Base-by-base conservation (phyloP, 495 filamentous ascomycete genomes). In the Rhypophila decipiens region DNA sequence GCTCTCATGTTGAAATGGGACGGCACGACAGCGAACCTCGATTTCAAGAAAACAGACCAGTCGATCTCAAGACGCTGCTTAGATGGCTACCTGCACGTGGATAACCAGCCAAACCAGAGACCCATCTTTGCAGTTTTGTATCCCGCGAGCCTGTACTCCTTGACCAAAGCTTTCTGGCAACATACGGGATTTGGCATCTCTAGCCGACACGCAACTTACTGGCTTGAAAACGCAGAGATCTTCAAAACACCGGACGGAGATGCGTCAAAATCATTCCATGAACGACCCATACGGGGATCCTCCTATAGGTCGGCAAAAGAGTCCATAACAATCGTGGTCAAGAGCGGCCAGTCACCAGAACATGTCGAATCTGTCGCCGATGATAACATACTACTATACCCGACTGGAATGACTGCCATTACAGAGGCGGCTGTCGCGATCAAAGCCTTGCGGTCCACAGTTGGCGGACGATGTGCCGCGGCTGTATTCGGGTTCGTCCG, bases 151-250 rank as follows among this genome's bases (percentile, higher is more conserved):
- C 7, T 31, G 27, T 31, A 31, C 13, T 7, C 7, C 27, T 11
- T n/a, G 13, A 56, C 56, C 13, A 56, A 53, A 12, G 18, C 48
- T 2, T 55, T 61, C n/a, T 61, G 53, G 58, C 60, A 64, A 19
- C 58, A 64, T 22, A 57, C 58, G 2, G 60, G 58, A 2, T 61
- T 50, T 5, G 60, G 58, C 9, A 61, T 61, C 12, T 64, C 60
- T n/a, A 61, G 58, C 11, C 39, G 60, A 1, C 42, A 56, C 15
- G 58, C 58, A 3, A 42, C 9, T 0, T 39, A 44, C 20, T 64
- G 60, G 60, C 23, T 55, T 0, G 44, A 59, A 10, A 8, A 40
- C 1, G 47, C 49, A 1, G 49, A 44, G 0, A 55, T 58, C 19
- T 3, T 58, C 13, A 17, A 18, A n/a, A n/a, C n/a, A n/a, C n/a